Evolutionary conservation across 495 filamentous ascomycete genomes (phyloP), one percentile per base, ranked within the genome.

Genomic region (Polyplosphaeria fusca): DNA sequence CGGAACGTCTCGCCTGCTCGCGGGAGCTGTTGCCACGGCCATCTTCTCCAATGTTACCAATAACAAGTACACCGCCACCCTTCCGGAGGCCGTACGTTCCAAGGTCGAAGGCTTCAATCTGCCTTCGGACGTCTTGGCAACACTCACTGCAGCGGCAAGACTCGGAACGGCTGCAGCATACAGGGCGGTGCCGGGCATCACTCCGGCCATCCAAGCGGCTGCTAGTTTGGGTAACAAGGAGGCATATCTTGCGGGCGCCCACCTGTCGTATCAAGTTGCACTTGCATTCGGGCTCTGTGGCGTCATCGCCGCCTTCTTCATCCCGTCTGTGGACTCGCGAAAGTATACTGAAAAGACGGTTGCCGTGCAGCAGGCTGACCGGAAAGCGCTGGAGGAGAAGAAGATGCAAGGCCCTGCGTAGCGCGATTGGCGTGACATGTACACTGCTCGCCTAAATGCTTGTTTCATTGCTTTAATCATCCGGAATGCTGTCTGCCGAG

Each of bases 331-430:
- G 0, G 60, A 64, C 46, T 19, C 28, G 44, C 26, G 60, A 35
- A 64, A 64, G 56, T 64, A 64, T 40, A 64, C 60, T 22, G 38
- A 14, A 37, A 60, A 48, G 49, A 64, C 60, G n/a, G 55, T 60
- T 22, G 60, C 60, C 4, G 40, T 64, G 35, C 55, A 64, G 49
- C 45, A 58, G 40, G 19, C 18, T 12, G 60, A 64, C 44, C 28
- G 60, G 35, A 55, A 64, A 47, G 55, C 45, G n/a, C 18, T 64
- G 4, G 38, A 59, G 16, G 58, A 61, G 44, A 61, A 61, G 52
- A 61, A 61, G 52, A 23, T 56, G 28, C 22, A 30, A 9, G 47
- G 38, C 2, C 11, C 14, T 5, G 52, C 52, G 14, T 55, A 37
- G 28, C 19, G 1, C 7, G 30, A 35, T 35, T 35, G 30, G 7